Evolutionary conservation across 768 basidiomycete species (phyloP).

Genomic region (Amanita polypyramis): DNA sequence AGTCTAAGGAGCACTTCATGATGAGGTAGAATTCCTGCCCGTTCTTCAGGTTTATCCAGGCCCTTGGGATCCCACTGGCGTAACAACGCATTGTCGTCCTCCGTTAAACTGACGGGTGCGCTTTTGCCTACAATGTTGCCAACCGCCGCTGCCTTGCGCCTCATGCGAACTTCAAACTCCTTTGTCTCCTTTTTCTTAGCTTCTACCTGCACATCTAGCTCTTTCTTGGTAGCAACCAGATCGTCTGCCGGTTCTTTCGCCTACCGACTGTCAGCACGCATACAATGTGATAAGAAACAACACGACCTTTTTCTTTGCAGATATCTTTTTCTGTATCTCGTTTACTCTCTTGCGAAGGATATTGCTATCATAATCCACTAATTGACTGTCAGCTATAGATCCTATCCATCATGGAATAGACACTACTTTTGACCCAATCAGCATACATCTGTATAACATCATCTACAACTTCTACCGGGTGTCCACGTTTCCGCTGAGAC

Average conservation of each 20-base stretch:
- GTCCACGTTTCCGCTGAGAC: conserved; percentile 86
- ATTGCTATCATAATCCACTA: conserved; percentile 85
- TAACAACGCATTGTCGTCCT: conserved; percentile 88
- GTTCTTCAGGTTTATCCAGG: conserved; percentile 61
- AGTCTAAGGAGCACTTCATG: conserved; percentile 91
- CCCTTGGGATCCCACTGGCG: conserved; percentile 83
- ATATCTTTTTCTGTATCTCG: conserved; percentile 87
- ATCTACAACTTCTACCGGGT: conserved; percentile 86
- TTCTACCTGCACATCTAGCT: conserved; percentile 73
- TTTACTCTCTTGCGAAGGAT: conserved; percentile 76
- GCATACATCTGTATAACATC: conserved; percentile 87
- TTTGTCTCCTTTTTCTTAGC: conserved; percentile 67
- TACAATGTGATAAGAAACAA: neutral
- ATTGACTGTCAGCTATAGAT: neutral
- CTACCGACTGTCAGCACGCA: conserved; percentile 26
- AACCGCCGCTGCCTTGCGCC: conserved; percentile 67
- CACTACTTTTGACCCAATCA: conserved; percentile 91
- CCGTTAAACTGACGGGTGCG: conserved; percentile 78
- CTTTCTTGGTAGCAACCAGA: conserved; percentile 73
- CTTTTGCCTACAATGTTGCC: conserved; percentile 90
- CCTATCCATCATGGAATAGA: neutral
- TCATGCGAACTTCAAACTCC: conserved; percentile 71
- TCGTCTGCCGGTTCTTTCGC: conserved; percentile 89
- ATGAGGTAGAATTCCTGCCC: conserved; percentile 82
- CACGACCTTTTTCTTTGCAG: neutral